Percentiles rank a stretch among this genome's conserved stretches.
Evolutionary conservation across 306 rosid species (phyloP).

Genomic region (Myrica gale): DNA sequence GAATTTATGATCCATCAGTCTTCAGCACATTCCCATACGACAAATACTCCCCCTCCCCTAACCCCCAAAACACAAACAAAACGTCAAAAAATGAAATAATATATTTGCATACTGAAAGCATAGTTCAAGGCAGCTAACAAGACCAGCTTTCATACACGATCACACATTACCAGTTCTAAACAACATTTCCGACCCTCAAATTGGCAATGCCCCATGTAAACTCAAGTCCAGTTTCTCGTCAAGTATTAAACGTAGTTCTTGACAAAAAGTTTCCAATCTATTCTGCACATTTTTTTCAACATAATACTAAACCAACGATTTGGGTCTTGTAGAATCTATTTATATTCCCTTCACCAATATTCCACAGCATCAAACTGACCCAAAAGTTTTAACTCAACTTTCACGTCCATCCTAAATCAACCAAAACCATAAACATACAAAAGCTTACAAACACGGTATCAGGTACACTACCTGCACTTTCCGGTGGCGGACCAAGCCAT

Average conservation of each 20-base stretch:
- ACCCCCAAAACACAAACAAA: too few species aligned
- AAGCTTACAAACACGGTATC: background rate
- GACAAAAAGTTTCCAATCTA: background rate
- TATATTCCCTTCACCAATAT: background rate
- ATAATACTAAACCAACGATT: background rate
- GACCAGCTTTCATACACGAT: background rate
- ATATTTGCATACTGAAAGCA: background rate
- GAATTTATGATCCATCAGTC: background rate
- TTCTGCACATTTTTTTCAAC: background rate
- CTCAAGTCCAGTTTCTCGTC: background rate
- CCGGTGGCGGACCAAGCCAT: slow-evolving; percentile 38
- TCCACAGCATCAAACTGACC: background rate
- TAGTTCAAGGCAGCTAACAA: background rate
- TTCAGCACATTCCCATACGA: background rate
- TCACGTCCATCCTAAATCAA: background rate
- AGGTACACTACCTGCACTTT: slow-evolving; percentile 52
- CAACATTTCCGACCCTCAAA: background rate
- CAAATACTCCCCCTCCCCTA: too few species aligned
- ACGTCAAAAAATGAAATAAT: too few species aligned
- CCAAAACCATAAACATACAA: background rate
- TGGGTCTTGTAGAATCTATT: background rate
- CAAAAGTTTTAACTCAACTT: background rate
- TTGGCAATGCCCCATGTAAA: background rate
- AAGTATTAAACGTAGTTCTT: background rate
- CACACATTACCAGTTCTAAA: background rate